phyloP scores from a whole-genome alignment of 345 rosid species.

The Brassica juncea region DNA sequence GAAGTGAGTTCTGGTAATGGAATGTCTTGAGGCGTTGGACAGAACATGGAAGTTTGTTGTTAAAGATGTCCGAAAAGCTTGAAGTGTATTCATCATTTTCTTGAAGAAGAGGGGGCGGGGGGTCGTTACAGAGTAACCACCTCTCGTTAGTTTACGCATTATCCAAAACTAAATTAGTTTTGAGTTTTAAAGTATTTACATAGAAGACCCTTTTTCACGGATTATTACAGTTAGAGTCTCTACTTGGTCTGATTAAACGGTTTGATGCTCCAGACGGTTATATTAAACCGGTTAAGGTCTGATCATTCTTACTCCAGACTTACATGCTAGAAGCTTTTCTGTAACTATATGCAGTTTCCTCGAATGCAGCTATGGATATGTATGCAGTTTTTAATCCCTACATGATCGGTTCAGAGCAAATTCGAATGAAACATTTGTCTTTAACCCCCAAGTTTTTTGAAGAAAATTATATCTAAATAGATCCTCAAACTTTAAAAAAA shows the following conservation, averaged over 20 bases:
- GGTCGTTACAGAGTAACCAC: constrained; percentile 33
- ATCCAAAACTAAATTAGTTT: constrained; percentile 32
- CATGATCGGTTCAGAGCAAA: too few species aligned
- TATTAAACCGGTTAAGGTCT: not conserved
- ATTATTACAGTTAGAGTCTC: not conserved
- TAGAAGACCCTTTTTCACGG: not conserved
- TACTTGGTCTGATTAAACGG: not conserved
- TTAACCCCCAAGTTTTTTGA: too few species aligned
- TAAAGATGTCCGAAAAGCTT: constrained; percentile 33
- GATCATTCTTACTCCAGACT: not conserved
- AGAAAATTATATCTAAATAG: too few species aligned
- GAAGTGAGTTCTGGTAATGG: constrained; percentile 15
- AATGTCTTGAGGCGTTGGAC: constrained; percentile 26
- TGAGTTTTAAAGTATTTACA: constrained; percentile 22
- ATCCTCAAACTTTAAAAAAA: too few species aligned
- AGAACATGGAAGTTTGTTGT: constrained; percentile 32
- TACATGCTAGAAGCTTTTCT: too few species aligned
- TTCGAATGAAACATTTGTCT: too few species aligned
- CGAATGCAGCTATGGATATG: too few species aligned
- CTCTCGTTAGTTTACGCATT: constrained; percentile 40
- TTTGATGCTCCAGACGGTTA: not conserved
- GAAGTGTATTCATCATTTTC: constrained; percentile 35
- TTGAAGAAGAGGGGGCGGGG: constrained; percentile 12
- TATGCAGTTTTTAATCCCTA: too few species aligned
- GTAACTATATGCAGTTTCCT: too few species aligned